Evolutionary conservation across 345 rosid genomes (phyloP), one percentile per base, ranked within the genome.

Genomic region (Salix exigua): DNA sequence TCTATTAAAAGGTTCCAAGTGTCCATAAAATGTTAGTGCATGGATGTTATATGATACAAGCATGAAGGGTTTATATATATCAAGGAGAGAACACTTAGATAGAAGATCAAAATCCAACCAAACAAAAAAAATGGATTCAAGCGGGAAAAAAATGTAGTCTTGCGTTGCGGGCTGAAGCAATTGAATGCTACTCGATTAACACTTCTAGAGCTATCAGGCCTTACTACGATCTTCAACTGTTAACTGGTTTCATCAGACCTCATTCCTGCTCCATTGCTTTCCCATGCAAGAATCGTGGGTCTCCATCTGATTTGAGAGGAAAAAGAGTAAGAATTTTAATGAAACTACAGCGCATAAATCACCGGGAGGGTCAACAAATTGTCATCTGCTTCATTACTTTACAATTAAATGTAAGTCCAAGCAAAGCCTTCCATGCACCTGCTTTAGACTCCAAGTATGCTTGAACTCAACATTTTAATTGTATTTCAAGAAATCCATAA

Each of bases 251-350:
- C 55, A n/a, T 38, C 66, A 17, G 13, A 66, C 9, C 69, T 75
- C 78, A 68, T 53, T 58, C 73, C 8, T 7, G 68, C 21, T 68
- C 78, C 68, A 75, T 58, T 11, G 78, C 73, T 68, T 58, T 58
- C 60, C 67, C 73, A 8, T 68, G 78, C 31, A 75, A 53, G 78
- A 55, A 75, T 48, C 42, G 58, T 35, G 60, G 78, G 28, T 68
- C 50, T 18, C 70, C 78, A 40, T 62, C 78, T 75, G 68, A 55
- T 75, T 38, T 38, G 42, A 2, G 14, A 10, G 23, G 44, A 7
- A 21, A 33, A 51, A 37, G 18, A 7, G 14, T 9, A 55, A 18
- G 21, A 2, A 10, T 25, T 37, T 35, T n/a, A 21, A n/a, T 35
- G 64, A 35, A 42, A 72, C 4, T 25, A 38, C 21, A 14, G 33